Base-by-base conservation (phyloP, 441 rosid species). In the Erodium trifolium region DNA sequence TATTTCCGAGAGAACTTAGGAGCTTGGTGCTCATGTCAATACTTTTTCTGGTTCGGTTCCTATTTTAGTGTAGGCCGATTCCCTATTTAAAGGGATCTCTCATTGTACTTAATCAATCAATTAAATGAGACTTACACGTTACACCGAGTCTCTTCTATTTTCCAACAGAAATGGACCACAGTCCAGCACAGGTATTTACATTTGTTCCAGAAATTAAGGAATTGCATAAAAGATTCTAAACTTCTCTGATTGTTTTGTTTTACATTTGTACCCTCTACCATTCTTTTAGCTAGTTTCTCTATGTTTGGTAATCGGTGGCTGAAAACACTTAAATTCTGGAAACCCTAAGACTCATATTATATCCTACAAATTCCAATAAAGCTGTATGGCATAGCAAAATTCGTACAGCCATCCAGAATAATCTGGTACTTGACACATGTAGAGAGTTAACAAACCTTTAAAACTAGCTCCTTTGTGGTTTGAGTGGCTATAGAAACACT, bases 401-500 rank as follows among this genome's bases (percentile, higher is more conserved):
- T 19, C 5, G 47, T 4, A 14, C 57, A 19, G 17, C 13, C 53
- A 65, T 13, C 47, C 19, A 35, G 18, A 57, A 69, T 9, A 53
- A 23, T 11, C 27, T 27, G 35, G 27, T 23, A 23, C 27, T 23
- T 23, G 27, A 23, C 27, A 23, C 27, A 23, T 23, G 27, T 23
- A 23, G 27, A 23, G 27, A 23, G 27, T 23, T 23, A 23, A 23
- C 27, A 23, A 23, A 92, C 98, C 98, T 95, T 95, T 68, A 95
- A 78, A 73, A 95, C 98, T 77, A 95, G 98, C 78, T 95, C 99
- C 78, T 95, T 95, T 57, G 98, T 92, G 55, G 99, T 95, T 78
- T 92, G 98, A 70, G 96, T 91, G 66, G 99, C 98, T 79, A 95
- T 91, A 47, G 97, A 90, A 79, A 92, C 97, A 79, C 99, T 92